phyloP scores from a whole-genome alignment of 2,329 filamentous ascomycete genomes.

The Sphaceloma murrayae region DNA sequence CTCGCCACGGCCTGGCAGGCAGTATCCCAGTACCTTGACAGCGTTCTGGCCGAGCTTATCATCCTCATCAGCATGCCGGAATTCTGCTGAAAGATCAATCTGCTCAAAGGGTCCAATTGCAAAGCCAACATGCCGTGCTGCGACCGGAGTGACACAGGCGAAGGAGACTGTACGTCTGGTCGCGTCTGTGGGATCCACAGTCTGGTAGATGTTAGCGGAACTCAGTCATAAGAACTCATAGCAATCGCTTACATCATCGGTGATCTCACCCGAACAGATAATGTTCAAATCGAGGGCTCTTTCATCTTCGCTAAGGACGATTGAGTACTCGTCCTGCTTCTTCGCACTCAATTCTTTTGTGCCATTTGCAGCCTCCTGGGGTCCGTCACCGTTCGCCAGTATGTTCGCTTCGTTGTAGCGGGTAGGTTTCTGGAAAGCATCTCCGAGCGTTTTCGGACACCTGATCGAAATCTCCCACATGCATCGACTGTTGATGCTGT shows the following conservation, averaged over 20 bases:
- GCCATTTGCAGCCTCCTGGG: conserved; percentile 19
- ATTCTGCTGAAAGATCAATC: conserved; percentile 71
- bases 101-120: conserved; percentile 91
- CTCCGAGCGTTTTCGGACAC: conserved; percentile 75
- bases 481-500: conserved; percentile 70
- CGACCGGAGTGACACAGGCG: conserved; percentile 61
- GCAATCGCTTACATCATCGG: conserved; percentile 52
- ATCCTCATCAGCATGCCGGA: conserved; percentile 81
- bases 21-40: conserved; percentile 83
- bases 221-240: neutral
- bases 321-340: conserved; percentile 31
- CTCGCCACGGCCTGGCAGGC: conserved; percentile 69
- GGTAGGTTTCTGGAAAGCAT: conserved; percentile 45
- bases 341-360: conserved; percentile 24
- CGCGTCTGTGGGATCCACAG: conserved; percentile 63
- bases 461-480: conserved; percentile 84
- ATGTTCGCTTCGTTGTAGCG: conserved; percentile 19
- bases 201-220: conserved; percentile 26
- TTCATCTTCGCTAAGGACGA: conserved; percentile 60
- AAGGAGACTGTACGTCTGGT: conserved; percentile 85
- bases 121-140: conserved; percentile 85
- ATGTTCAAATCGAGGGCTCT: conserved; percentile 81
- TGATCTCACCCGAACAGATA: conserved; percentile 80
- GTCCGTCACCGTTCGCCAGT: neutral
- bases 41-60: conserved; percentile 82